Percentiles rank a stretch among this genome's conserved stretches.
Evolutionary conservation across 768 basidiomycete species (phyloP).

Genomic region (Mycena filopes): DNA sequence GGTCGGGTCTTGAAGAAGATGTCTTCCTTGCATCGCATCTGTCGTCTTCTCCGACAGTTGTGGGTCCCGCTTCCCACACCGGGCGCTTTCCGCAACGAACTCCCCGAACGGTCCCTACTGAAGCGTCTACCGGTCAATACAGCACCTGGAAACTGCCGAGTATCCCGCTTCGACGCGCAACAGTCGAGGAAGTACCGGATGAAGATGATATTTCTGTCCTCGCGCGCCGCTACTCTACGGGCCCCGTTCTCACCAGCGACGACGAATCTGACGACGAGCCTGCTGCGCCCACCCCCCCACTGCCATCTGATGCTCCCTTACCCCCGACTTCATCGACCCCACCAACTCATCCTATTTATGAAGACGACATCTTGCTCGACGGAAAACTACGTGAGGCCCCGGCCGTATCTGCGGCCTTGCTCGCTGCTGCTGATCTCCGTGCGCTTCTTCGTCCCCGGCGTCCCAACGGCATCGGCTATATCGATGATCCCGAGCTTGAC

Average conservation of each 20-base stretch:
- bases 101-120: too few species aligned
- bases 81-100: too few species aligned
- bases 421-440: neutral
- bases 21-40: too few species aligned
- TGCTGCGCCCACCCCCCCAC: too few species aligned
- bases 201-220: constrained; percentile 4
- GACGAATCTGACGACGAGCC: neutral
- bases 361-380: neutral
- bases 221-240: neutral
- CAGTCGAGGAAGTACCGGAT: constrained; percentile 6
- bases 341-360: too few species aligned
- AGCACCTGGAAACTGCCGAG: neutral
- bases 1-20: too few species aligned
- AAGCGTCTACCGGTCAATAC: neutral
- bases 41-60: too few species aligned
- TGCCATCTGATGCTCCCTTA: neutral
- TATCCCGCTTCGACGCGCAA: neutral
- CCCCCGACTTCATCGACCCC: neutral
- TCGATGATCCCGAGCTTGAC: constrained; percentile 1
- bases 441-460: neutral
- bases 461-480: neutral
- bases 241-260: neutral
- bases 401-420: neutral
- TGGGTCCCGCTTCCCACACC: too few species aligned
- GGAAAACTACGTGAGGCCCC: constrained; percentile 19